These are phyloP conservation scores for Eucalyptus pauciflora DNA, from an alignment of 345 rosid genomes.

Conservation along the genomic window DNA sequence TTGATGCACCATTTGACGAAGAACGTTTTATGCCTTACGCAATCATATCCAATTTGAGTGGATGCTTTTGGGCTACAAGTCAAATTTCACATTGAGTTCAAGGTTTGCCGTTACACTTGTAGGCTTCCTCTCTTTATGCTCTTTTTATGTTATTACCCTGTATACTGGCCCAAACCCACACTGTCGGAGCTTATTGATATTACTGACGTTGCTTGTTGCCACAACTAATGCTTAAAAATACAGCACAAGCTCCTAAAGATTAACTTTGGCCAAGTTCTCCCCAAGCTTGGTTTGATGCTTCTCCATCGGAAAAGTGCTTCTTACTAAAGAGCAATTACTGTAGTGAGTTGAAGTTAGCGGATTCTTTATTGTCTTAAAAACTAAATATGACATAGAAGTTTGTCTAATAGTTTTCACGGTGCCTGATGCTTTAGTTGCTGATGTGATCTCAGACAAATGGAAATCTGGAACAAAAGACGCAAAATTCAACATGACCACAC, in stretches of 20 bases:
- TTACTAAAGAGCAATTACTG: no score
- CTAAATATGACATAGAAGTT: background rate
- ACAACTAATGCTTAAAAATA: constrained; percentile 21
- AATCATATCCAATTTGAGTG: background rate
- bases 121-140: no score
- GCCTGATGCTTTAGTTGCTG: background rate
- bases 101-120: no score
- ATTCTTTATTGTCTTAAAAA: background rate
- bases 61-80: no score
- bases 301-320: no score
- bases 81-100: no score
- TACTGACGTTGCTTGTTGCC: constrained; percentile 17
- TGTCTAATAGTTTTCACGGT: background rate
- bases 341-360: background rate
- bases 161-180: no score
- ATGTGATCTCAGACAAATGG: background rate
- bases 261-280: background rate
- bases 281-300: no score
- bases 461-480: background rate
- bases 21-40: background rate
- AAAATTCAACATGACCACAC: background rate
- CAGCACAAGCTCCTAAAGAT: constrained; percentile 10
- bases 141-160: no score
- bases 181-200: constrained; percentile 11
- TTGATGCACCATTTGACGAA: background rate